These are phyloP conservation scores for Tolypocladium ovalisporum DNA, from an alignment of 2,329 filamentous ascomycete genomes.

Conservation along the genomic window DNA sequence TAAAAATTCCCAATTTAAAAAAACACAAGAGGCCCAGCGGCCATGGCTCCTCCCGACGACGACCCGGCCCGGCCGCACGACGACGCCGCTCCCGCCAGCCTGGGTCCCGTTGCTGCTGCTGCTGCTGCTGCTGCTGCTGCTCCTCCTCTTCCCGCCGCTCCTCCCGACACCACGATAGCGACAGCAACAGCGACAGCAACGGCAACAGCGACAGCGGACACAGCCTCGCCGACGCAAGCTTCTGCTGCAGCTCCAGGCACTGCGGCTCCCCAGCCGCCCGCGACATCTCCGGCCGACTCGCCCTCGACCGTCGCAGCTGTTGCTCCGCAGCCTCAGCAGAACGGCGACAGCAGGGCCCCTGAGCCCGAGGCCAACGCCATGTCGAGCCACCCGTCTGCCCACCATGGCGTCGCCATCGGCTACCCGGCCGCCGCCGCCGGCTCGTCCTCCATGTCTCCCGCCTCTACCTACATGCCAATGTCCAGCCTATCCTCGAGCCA, in stretches of 20 bases:
- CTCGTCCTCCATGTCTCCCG: constrained; percentile 10
- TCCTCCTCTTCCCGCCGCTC: constrained; percentile 3
- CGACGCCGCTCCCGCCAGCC: constrained; percentile 16
- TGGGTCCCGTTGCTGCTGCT: constrained; percentile 10
- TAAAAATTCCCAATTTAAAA: constrained; percentile 25
- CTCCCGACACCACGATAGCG: constrained; percentile 1
- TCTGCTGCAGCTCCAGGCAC: neutral
- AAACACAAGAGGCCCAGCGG: constrained; percentile 3
- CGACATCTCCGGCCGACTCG: constrained; percentile 3
- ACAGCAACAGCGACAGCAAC: neutral
- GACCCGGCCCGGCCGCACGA: constrained; percentile 17
- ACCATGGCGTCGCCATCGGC: constrained; percentile 16
- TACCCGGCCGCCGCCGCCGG: constrained; percentile 9
- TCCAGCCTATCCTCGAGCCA: constrained; percentile 14
- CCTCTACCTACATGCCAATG: constrained; percentile 12
- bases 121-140: constrained; percentile 9
- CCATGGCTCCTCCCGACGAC: constrained; percentile 13
- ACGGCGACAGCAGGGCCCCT: constrained; percentile 19
- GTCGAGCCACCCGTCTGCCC: constrained; percentile 17
- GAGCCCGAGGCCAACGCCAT: constrained; percentile 18
- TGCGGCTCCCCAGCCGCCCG: neutral
- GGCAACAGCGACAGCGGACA: neutral
- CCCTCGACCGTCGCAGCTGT: constrained; percentile 5
- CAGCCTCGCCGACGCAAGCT: neutral
- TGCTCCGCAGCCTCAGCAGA: constrained; percentile 13